Percentiles rank a stretch among this genome's conserved stretches.
Evolutionary conservation across 2,329 filamentous ascomycete species (phyloP).

Genomic region (Cladosporium oxysporum): DNA sequence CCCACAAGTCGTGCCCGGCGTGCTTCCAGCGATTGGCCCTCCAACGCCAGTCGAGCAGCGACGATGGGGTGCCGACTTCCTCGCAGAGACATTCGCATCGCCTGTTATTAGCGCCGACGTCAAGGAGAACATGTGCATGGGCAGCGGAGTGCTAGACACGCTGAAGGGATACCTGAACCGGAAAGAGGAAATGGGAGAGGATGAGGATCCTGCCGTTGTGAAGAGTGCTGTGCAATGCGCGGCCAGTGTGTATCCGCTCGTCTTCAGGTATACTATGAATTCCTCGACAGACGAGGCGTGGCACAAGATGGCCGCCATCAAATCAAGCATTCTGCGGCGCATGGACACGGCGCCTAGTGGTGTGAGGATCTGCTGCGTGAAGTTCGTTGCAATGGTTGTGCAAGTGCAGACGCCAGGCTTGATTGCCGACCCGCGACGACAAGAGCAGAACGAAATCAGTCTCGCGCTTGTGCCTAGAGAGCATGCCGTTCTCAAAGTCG

Average conservation of each 20-base stretch:
- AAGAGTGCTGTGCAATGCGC: constrained; percentile 85
- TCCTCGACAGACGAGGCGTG: constrained; percentile 84
- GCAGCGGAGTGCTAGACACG: constrained; percentile 74
- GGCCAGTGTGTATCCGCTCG: constrained; percentile 88
- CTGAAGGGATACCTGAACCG: constrained; percentile 55
- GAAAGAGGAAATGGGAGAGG: constrained; percentile 53
- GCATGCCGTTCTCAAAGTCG: constrained; percentile 76
- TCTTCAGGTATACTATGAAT: constrained; percentile 89
- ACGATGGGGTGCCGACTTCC: constrained; percentile 94
- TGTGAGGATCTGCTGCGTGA: constrained; percentile 91
- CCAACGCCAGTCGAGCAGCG: constrained; percentile 75
- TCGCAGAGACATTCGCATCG: constrained; percentile 93
- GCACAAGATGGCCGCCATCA: constrained; percentile 86
- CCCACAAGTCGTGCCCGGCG: constrained; percentile 84
- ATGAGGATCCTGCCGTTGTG: constrained; percentile 76
- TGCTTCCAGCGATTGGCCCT: constrained; percentile 85
- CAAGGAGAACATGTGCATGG: constrained; percentile 64
- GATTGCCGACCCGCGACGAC: constrained; percentile 79
- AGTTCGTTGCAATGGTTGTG: constrained; percentile 92
- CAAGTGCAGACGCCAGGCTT: constrained; percentile 86
- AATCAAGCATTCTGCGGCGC: constrained; percentile 80
- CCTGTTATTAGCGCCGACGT: constrained; percentile 75
- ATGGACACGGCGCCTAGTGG: constrained; percentile 80
- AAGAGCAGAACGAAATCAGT: constrained; percentile 79
- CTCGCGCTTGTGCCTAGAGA: constrained; percentile 80